Evolutionary conservation across 2,329 filamentous ascomycete genomes (phyloP).

Genomic region (Juglanconis oblonga): DNA sequence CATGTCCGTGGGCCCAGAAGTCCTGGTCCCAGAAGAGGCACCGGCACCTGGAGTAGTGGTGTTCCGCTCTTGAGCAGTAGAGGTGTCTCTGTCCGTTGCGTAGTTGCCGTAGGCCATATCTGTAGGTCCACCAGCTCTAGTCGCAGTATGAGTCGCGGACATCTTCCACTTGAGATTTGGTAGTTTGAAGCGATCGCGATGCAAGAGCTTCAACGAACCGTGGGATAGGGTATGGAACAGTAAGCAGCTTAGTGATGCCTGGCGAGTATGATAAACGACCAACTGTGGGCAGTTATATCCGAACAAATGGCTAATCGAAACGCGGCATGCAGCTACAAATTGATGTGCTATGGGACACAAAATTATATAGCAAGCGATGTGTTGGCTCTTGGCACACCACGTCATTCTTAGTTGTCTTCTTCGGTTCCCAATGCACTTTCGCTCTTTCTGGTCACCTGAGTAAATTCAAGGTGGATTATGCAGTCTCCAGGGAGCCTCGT

Average conservation of each 20-base stretch:
- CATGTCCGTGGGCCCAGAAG: no score
- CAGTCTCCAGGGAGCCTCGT: conserved; percentile 11
- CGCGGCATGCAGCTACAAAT: no score
- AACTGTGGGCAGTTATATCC: background rate
- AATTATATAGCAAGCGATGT: background rate
- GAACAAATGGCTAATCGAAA: background rate
- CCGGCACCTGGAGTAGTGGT: background rate
- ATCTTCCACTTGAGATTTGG: background rate
- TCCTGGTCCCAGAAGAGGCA: no score
- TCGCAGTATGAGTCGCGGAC: background rate
- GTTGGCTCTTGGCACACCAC: conserved; percentile 9
- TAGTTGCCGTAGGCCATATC: background rate
- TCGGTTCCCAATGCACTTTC: background rate
- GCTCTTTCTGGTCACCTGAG: background rate
- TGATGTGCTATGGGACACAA: background rate
- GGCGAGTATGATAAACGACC: background rate
- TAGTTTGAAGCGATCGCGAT: background rate
- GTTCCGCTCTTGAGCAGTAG: background rate
- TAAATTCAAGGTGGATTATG: background rate
- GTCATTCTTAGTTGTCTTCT: background rate
- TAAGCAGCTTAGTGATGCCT: background rate
- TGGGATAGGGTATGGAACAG: background rate
- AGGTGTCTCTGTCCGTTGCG: background rate
- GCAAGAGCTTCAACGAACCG: background rate
- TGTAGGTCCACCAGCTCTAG: background rate